Conservation (phyloP, 306 rosid genomes). For the Betula pendula region DNA sequence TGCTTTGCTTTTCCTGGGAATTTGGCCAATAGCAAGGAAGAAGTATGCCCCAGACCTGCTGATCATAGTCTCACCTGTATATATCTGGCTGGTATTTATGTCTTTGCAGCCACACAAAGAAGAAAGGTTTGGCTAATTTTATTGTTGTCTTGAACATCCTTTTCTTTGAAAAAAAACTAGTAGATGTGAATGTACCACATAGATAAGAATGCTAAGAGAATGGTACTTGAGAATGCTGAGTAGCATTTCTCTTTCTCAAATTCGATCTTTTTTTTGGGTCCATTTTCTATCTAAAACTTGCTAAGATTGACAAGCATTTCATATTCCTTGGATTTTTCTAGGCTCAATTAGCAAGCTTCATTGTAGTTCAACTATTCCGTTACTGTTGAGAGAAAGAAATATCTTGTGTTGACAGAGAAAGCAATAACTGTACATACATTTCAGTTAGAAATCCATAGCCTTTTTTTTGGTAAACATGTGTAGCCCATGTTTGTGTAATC, state of each 20-base stretch:
- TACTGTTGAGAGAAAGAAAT: neutral
- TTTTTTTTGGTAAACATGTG: neutral
- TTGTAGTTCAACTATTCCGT: neutral
- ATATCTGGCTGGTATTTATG: slow-evolving; percentile 92
- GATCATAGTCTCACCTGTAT: slow-evolving; percentile 80
- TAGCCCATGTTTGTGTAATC: neutral
- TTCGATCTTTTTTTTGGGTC: neutral
- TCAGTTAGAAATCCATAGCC: neutral
- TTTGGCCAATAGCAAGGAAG: slow-evolving; percentile 69
- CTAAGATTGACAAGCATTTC: neutral
- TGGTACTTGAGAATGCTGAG: too few relatives aligned
- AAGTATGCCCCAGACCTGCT: slow-evolving; percentile 79
- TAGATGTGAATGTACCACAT: too few relatives aligned
- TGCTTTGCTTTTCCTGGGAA: slow-evolving; percentile 75
- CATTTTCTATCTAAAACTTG: too few relatives aligned
- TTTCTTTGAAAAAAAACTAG: too few relatives aligned
- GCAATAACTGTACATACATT: neutral
- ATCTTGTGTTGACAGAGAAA: neutral
- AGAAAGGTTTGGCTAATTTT: slow-evolving; percentile 64
- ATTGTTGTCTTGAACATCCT: slow-evolving; percentile 15
- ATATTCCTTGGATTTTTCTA: neutral
- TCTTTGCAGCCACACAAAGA: slow-evolving; percentile 97
- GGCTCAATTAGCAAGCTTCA: neutral
- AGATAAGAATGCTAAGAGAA: too few relatives aligned
- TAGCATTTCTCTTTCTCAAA: neutral